These are phyloP conservation scores for Grosmannia huntii DNA, from an alignment of 2,329 filamentous ascomycete species.

Conservation along the genomic window DNA sequence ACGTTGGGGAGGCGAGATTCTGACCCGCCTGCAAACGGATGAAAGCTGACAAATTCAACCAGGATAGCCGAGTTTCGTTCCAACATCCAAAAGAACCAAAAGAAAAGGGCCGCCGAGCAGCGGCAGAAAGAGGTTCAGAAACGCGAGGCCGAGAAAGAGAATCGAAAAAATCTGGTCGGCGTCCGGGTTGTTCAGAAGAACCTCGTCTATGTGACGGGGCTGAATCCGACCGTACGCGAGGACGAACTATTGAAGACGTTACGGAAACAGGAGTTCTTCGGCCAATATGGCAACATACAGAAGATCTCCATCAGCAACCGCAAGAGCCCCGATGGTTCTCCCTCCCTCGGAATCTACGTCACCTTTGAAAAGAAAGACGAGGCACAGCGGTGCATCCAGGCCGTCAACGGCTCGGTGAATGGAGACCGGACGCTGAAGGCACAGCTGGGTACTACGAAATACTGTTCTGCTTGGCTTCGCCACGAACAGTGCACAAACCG, in stretches of 20 bases:
- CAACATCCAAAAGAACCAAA: constrained; percentile 79
- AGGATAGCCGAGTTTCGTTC: constrained; percentile 64
- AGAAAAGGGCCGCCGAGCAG: constrained; percentile 70
- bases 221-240: constrained; percentile 84
- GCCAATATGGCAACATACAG: constrained; percentile 95
- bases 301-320: constrained; percentile 98
- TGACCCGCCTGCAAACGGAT: not conserved
- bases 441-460: constrained; percentile 83
- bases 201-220: constrained; percentile 90
- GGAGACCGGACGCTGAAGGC: constrained; percentile 75
- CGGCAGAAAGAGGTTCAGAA: constrained; percentile 94
- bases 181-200: constrained; percentile 97
- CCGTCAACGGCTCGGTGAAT: constrained; percentile 86
- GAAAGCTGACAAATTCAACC: not conserved
- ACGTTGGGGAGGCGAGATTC: constrained; percentile 24
- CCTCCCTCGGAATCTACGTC: constrained; percentile 95
- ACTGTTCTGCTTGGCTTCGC: constrained; percentile 92
- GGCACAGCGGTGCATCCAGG: constrained; percentile 76
- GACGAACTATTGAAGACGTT: constrained; percentile 85
- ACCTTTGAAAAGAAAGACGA: constrained; percentile 90
- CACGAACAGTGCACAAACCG: constrained; percentile 91
- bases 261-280: constrained; percentile 85
- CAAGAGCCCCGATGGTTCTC: constrained; percentile 63
- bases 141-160: constrained; percentile 88
- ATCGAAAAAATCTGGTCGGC: constrained; percentile 88